Evolutionary conservation across 805 yeast genomes (phyloP), one percentile per base, ranked within the genome.

Genomic region (Schwanniomyces sp.): DNA sequence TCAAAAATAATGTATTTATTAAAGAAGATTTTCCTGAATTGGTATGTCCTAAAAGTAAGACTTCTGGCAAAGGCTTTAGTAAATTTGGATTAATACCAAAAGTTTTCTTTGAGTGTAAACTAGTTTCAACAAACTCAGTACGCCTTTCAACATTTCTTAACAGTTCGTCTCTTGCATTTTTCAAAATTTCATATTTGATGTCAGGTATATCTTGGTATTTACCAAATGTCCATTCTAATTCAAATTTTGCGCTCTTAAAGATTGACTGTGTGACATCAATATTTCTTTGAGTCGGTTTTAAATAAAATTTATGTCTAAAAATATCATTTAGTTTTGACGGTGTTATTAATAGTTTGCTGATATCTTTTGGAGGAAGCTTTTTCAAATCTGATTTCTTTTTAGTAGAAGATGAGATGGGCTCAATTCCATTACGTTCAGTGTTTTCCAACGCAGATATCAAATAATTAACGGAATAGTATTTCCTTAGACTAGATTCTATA

Each of bases 21-120:
- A 91, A 62, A 0, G 95, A 82, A 0, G 96, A 88, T 60, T 91
- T 91, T 0, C 97, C 97, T 7, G 85, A 91, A 56, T 91, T 91
- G 41, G 95, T 85, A 52, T 88, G 79, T 0, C 97, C 97, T 40
- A 91, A 55, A 41, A 91, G 75, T 3, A 86, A 70, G 4, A 90
- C 79, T 58, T 90, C 96, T 0, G 96, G 96, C 6, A 72, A 56
- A 12, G 66, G 63, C 34, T 46, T 51, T 25, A 67, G 50, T n/a
- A 57, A 49, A 17, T 50, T 54, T 10, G 86, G 67, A 12, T 49
- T 51, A 16, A 66, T 59, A 2, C 73, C 73, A 48, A 67, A 67
- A 3, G 67, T 52, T 40, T 60, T 59, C 44, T 55, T 53, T 7
- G 66, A 58, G 5, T 43, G 36, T 9, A 40, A 41, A 9, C 57